A percentile compares a stretch with the other conserved stretches of the same genome.
Evolutionary conservation across 257 asterid genomes (phyloP).

Genomic region (Parsonsia alboflavescens): DNA sequence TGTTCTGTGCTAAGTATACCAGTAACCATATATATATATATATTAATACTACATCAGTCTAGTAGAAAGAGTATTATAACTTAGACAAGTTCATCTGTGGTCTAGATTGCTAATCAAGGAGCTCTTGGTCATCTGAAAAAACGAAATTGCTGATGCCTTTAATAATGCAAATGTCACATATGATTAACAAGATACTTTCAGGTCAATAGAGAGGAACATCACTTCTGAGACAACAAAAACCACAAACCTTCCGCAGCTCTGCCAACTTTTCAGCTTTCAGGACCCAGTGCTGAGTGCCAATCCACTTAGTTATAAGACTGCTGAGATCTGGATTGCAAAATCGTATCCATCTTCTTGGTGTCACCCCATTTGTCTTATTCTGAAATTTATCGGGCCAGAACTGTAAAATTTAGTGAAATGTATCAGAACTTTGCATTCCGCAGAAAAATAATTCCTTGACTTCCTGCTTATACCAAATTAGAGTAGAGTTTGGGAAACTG

Average conservation of each 20-base stretch:
- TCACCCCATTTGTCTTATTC: conserved; percentile 86
- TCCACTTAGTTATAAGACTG: conserved; percentile 66
- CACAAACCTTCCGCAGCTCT: conserved; percentile 56
- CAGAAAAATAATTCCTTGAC: background rate
- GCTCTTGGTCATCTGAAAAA: background rate
- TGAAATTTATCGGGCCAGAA: conserved; percentile 83
- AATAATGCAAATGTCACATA: background rate
- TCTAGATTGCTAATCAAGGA: background rate
- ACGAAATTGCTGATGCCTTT: background rate
- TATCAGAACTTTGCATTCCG: conserved; percentile 16
- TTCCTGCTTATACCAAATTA: conserved; percentile 3
- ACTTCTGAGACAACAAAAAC: background rate
- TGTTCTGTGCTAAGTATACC: background rate
- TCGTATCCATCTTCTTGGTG: conserved; percentile 82
- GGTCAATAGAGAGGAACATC: background rate
- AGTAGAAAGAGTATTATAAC: background rate
- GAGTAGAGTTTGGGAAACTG: background rate
- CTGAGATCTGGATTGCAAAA: conserved; percentile 78
- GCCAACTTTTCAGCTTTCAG: conserved; percentile 60
- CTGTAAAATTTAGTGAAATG: conserved; percentile 32
- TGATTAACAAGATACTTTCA: background rate
- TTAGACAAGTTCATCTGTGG: background rate
- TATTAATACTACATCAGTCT: background rate
- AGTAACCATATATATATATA: background rate
- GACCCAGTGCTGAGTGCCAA: conserved; percentile 69